Evolutionary conservation across 176 grass and related monocot genomes (phyloP), one percentile per base, ranked within the genome.

Genomic region (Themeda triandra): DNA sequence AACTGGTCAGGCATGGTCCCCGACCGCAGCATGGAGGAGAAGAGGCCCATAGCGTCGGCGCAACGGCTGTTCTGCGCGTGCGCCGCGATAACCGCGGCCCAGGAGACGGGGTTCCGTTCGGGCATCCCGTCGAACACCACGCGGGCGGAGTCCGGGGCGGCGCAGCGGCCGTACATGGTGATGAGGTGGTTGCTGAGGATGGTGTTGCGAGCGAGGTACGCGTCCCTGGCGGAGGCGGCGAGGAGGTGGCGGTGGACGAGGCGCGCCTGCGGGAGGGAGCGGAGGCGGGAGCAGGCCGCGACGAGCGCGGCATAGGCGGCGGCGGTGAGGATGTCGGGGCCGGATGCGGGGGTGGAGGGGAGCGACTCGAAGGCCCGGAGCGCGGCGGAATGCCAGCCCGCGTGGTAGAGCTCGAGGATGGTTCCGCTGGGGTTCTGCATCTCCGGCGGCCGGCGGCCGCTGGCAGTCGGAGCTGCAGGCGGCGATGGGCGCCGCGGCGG

Each of bases 81-180:
- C 8, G 92, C 91, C 39, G 91, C 92, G 58, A 95, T 88, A 66
- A 93, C 82, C 13, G 96, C 91, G 14, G 96, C 94, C 91, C 93
- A 98, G 6, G 93, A 83, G 73, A 98, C 83, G 31, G 90, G 67
- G 70, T 98, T 98, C 67, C 81, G 85, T 8, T 79, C 63, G 21
- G 83, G 89, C 91, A 95, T 95, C 90, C 64, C 75, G 75, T 93
- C 96, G 75, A 91, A 91, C 80, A 86, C 63, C 39, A 40, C 1
- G 19, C 75, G 89, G 18, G 89, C 89, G 23, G 62, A 49, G 46
- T 91, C 80, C 0, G 76, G 80, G 3, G 85, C 85, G 42, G 69
- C 89, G 80, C 89, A 91, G 36, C 89, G 10, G 13, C 85, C 85
- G 76, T 84, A 87, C 89, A 91, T 91, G 6, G 85, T 91, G 75